Evolutionary conservation across 805 yeast genomes (phyloP).

Genomic region (Lipomyces sp.): DNA sequence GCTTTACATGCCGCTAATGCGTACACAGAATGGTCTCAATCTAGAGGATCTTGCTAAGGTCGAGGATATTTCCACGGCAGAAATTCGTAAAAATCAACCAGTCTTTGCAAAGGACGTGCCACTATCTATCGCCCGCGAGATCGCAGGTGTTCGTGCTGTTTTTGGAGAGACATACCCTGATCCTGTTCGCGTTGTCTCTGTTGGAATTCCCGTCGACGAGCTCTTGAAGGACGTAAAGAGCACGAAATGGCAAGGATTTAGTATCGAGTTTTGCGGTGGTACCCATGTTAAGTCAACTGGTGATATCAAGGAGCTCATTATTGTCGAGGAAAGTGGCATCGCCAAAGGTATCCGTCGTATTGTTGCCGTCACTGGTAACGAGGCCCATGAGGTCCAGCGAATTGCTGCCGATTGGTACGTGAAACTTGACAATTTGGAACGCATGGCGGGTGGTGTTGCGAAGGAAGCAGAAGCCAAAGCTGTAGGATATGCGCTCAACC

Average conservation of each 20-base stretch:
- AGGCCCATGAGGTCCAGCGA: slow-evolving; percentile 88
- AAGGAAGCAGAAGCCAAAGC: slow-evolving; percentile 86
- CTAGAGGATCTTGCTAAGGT: slow-evolving; percentile 72
- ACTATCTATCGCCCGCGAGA: slow-evolving; percentile 70
- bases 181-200: slow-evolving; percentile 96
- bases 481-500: slow-evolving; percentile 80
- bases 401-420: slow-evolving; percentile 72
- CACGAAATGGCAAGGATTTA: slow-evolving; percentile 73
- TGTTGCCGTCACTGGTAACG: slow-evolving; percentile 93
- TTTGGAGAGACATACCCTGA: slow-evolving; percentile 99
- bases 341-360: slow-evolving; percentile 99
- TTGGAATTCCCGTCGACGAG: slow-evolving; percentile 88
- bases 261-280: slow-evolving; percentile 99
- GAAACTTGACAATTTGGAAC: slow-evolving; percentile 62
- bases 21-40: slow-evolving; percentile 66
- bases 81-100: slow-evolving; percentile 68
- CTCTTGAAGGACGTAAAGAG: slow-evolving; percentile 72
- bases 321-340: slow-evolving; percentile 94
- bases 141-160: slow-evolving; percentile 91
- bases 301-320: slow-evolving; percentile 87
- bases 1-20: not conserved
- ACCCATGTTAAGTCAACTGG: slow-evolving; percentile 93
- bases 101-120: slow-evolving; percentile 87
- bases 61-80: slow-evolving; percentile 72
- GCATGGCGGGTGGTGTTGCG: slow-evolving; percentile 69